phyloP scores from a whole-genome alignment of 805 yeast genomes.

The Candida insectorum region DNA sequence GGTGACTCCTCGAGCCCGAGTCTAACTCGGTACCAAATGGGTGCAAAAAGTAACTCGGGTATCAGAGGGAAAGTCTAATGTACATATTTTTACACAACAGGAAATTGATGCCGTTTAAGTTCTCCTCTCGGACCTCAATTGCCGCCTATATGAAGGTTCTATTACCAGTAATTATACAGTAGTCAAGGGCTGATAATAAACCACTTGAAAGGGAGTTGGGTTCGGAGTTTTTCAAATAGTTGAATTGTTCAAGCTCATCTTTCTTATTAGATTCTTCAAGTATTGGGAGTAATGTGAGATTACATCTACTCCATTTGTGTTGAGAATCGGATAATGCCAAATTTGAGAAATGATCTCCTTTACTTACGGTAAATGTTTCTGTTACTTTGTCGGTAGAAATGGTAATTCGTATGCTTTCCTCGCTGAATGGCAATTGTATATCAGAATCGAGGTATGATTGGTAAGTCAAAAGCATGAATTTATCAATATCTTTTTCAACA shows the following conservation, averaged over 20 bases:
- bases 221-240: constrained; percentile 19
- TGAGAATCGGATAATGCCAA: constrained; percentile 24
- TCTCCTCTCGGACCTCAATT: too few relatives aligned
- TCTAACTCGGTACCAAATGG: too few relatives aligned
- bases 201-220: constrained; percentile 11
- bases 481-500: constrained; percentile 11
- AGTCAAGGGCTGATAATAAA: constrained; percentile 22
- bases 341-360: constrained; percentile 13
- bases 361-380: constrained; percentile 25
- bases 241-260: constrained; percentile 30
- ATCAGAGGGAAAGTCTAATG: background rate
- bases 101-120: too few relatives aligned
- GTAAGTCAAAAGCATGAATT: constrained; percentile 12
- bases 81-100: too few relatives aligned
- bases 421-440: constrained; percentile 12
- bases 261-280: constrained; percentile 27
- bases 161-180: constrained; percentile 37
- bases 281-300: constrained; percentile 33
- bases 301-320: constrained; percentile 38
- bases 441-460: constrained; percentile 5
- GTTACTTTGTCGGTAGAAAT: constrained; percentile 28
- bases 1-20: too few relatives aligned
- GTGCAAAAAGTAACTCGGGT: background rate
- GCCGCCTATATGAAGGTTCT: too few relatives aligned
- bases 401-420: constrained; percentile 17